Conservation (phyloP, 2,329 filamentous ascomycete species). For the Paecilomyces niveus region DNA sequence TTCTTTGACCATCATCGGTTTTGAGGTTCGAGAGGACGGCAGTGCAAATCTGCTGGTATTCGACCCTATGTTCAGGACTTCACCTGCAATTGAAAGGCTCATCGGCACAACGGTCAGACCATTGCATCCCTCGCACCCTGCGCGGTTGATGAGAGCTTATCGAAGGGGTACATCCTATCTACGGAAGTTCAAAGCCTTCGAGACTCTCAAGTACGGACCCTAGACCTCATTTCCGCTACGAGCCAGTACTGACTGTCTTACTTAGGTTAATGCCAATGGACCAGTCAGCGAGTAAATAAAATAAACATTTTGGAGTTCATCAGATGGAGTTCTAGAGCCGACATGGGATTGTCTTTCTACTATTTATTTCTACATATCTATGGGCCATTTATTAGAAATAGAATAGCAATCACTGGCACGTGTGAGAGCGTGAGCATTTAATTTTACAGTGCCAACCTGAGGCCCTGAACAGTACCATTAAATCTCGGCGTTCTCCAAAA, state of each 20-base stretch:
- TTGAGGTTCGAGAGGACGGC: conserved; percentile 63
- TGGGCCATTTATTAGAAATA: background rate
- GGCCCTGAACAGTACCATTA: no score
- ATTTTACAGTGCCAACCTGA: background rate
- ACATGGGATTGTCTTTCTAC: background rate
- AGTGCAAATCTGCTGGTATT: conserved; percentile 70
- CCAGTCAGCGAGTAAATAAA: background rate
- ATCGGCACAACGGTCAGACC: conserved; percentile 38
- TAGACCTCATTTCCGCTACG: background rate
- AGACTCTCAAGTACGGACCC: conserved; percentile 59
- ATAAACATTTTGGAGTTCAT: background rate
- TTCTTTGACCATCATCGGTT: conserved; percentile 81
- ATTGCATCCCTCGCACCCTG: conserved; percentile 33
- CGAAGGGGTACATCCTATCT: conserved; percentile 63
- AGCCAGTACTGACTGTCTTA: background rate
- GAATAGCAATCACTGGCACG: background rate
- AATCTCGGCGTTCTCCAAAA: background rate
- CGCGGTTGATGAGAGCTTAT: conserved; percentile 61
- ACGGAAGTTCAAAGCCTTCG: conserved; percentile 66
- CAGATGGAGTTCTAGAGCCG: background rate
- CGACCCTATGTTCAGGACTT: conserved; percentile 74
- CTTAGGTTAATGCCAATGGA: background rate
- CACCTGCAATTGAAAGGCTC: conserved; percentile 55
- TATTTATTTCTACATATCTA: background rate
- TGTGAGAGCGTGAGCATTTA: background rate